A percentile compares a stretch with the other conserved stretches of the same genome.
phyloP scores from a whole-genome alignment of 768 basidiomycete species.

The Psilocybe cubensis region DNA sequence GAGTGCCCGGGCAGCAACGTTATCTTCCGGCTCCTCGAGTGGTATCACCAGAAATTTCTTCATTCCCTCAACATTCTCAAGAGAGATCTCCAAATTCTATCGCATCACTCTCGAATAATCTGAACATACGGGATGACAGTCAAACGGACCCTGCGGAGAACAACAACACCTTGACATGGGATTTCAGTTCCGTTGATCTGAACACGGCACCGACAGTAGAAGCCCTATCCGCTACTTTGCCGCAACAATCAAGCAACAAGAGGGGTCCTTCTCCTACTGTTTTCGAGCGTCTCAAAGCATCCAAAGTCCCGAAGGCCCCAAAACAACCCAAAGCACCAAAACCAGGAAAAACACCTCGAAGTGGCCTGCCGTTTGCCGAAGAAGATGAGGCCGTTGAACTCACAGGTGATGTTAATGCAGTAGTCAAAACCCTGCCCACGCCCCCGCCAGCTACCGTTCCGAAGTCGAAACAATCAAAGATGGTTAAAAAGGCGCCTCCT shows the following conservation, averaged over 20 bases:
- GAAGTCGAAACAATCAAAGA: background rate
- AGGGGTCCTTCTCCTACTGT: background rate
- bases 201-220: no score
- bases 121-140: background rate
- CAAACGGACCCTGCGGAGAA: background rate
- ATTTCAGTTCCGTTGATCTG: background rate
- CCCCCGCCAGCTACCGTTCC: background rate
- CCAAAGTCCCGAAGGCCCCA: background rate
- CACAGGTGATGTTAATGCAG: background rate
- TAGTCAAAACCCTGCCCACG: background rate
- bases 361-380: background rate
- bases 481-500: background rate
- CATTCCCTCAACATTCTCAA: background rate
- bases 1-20: background rate
- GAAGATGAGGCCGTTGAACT: conserved; percentile 1
- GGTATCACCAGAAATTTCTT: background rate
- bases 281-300: no score
- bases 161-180: background rate
- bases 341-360: background rate
- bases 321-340: background rate
- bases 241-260: background rate
- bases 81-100: background rate
- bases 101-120: background rate
- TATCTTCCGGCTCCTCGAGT: background rate
- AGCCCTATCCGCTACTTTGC: no score